phyloP scores from a whole-genome alignment of 495 filamentous ascomycete genomes.

The Xylaria longipes region DNA sequence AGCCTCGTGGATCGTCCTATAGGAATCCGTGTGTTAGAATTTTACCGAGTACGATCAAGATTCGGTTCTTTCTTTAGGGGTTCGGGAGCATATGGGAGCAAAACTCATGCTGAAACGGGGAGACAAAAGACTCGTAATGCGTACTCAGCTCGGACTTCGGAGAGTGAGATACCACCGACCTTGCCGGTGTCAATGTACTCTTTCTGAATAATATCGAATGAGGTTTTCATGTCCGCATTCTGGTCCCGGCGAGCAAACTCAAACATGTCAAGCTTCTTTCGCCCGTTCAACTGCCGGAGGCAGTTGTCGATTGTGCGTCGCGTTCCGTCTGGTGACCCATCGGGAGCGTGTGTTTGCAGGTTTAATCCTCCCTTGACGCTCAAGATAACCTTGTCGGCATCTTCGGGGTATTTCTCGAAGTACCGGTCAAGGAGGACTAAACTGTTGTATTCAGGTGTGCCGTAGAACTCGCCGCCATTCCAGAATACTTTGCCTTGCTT shows the following conservation, averaged over 20 bases:
- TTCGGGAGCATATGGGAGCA: neutral
- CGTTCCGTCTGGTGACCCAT: slow-evolving; percentile 68
- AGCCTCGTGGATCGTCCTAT: slow-evolving; percentile 73
- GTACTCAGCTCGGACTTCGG: slow-evolving; percentile 69
- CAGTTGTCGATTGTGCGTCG: slow-evolving; percentile 71
- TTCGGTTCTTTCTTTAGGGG: neutral
- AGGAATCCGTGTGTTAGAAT: neutral
- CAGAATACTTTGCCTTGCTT: slow-evolving; percentile 72
- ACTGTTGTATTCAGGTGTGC: slow-evolving; percentile 70
- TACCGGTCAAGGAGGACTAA: slow-evolving; percentile 69
- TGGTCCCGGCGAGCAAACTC: slow-evolving; percentile 77
- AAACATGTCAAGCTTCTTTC: slow-evolving; percentile 84
- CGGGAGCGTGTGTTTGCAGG: slow-evolving; percentile 45
- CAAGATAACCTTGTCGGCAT: slow-evolving; percentile 69
- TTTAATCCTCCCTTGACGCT: slow-evolving; percentile 67
- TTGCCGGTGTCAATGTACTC: slow-evolving; percentile 75
- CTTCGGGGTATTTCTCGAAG: slow-evolving; percentile 71
- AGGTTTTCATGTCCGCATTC: slow-evolving; percentile 55
- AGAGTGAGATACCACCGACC: slow-evolving; percentile 78
- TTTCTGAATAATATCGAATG: slow-evolving; percentile 61
- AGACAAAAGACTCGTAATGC: neutral
- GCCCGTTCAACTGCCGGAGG: slow-evolving; percentile 67
- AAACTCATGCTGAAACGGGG: neutral
- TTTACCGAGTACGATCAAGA: neutral
- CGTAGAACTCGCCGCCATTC: slow-evolving; percentile 86